Base-by-base conservation (phyloP, 495 filamentous ascomycete species). In the Aeminium ludgeri region DNA sequence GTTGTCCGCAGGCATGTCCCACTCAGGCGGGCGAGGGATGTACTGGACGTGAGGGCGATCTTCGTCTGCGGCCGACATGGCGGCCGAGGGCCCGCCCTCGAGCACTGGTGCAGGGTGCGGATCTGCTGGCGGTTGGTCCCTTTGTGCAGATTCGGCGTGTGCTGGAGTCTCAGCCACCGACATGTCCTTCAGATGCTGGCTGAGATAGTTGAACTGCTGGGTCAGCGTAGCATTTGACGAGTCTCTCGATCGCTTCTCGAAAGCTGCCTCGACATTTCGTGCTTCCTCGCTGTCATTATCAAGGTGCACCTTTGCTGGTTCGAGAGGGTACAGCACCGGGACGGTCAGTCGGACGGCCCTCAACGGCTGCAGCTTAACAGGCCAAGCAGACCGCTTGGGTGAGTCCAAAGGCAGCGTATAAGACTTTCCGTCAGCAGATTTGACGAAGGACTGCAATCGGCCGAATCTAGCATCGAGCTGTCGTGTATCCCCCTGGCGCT, bases 11-110 rank as follows among this genome's bases (percentile, higher is more conserved):
- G 20, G 30, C 1, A 18, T 25, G 6, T 65, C 61, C 85, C 86
- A 94, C 52, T 94, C 86, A 2, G 82, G 79, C 1, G 86, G 86
- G 4, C 84, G 68, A 11, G 82, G 76, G 34, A 94, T 82, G 41
- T 82, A 61, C 49, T 77, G 72, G 30, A 92, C 58, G 55, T 92
- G 85, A 5, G 41, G 17, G 4, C 3, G 70, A 11, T 51, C 19
- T 2, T 42, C 46, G 6, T 40, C 25, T 6, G 17, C 6, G 18
- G 3, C 7, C 18, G 34, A 13, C 6, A 6, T 11, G 12, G 17
- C 34, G 6, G 34, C 10, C 12, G 3, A 6, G 3, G 11, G 7
- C 8, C 10, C 15, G 6, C 8, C 33, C 7, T 35, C 8, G n/a
- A 12, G 20, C 10, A 30, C 3, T 3, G 20, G 23, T 11, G 4